These are phyloP conservation scores for Ocimum tenuiflorum DNA, from an alignment of 257 asterid genomes.

Conservation along the genomic window DNA sequence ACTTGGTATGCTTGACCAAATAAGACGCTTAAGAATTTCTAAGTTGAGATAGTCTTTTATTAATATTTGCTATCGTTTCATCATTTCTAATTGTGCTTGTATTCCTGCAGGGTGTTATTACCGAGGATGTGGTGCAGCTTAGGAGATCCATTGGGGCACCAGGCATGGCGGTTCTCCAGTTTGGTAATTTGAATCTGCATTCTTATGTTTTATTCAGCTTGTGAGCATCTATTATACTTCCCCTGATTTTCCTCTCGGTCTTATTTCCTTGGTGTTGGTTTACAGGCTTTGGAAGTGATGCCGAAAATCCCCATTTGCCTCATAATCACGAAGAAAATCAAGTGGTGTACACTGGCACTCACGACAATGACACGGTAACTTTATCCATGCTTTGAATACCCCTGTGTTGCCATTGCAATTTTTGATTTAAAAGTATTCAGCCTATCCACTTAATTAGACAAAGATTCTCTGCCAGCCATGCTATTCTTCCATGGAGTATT, in stretches of 20 bases:
- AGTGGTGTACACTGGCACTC: constrained; percentile 98
- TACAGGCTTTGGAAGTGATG: constrained; percentile 92
- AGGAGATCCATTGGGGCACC: constrained; percentile 89
- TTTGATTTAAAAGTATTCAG: not conserved
- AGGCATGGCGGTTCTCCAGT: constrained; percentile 98
- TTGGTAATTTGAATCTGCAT: constrained; percentile 48
- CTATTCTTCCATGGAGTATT: too few relatives aligned
- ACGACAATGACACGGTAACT: constrained; percentile 91
- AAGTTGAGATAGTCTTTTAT: not conserved
- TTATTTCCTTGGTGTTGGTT: constrained; percentile 11
- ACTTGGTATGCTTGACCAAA: constrained; percentile 57
- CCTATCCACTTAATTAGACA: not conserved
- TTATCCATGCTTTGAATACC: constrained; percentile 12
- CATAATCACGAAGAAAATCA: constrained; percentile 93
- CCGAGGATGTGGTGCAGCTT: constrained; percentile 88
- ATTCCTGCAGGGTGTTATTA: constrained; percentile 73
- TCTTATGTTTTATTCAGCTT: constrained; percentile 10
- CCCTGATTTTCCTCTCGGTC: constrained; percentile 8
- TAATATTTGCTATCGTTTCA: not conserved
- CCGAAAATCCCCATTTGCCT: constrained; percentile 91
- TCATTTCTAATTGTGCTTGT: constrained; percentile 7
- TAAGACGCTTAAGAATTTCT: not conserved
- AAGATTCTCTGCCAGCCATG: too few relatives aligned
- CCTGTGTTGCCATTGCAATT: not conserved
- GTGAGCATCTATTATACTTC: constrained; percentile 15